Percentiles rank a stretch among this genome's conserved stretches.
These are phyloP conservation scores for Drechmeria coniospora DNA, from an alignment of 2,329 filamentous ascomycete genomes.

Conservation along the genomic window DNA sequence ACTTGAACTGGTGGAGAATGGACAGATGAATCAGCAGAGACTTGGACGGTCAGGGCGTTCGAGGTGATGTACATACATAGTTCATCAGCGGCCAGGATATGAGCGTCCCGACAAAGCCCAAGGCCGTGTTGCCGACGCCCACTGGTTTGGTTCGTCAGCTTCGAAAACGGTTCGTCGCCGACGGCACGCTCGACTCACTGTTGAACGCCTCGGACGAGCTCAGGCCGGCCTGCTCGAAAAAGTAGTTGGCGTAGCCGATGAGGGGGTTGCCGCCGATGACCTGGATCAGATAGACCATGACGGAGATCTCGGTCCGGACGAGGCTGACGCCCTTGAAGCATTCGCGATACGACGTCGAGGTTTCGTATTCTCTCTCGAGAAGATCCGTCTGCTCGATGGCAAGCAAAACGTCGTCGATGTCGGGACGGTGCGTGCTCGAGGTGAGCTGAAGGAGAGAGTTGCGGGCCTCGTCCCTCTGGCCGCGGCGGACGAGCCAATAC, in stretches of 20 bases:
- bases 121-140: slow-evolving; percentile 21
- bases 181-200: slow-evolving; percentile 5
- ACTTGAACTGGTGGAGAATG: slow-evolving; percentile 5
- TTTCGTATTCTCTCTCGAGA: slow-evolving; percentile 34
- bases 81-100: slow-evolving; percentile 25
- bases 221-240: slow-evolving; percentile 19
- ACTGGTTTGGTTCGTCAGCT: slow-evolving; percentile 2
- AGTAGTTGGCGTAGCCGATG: slow-evolving; percentile 42
- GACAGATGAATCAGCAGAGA: background rate
- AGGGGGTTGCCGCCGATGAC: slow-evolving; percentile 49
- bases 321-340: slow-evolving; percentile 33
- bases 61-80: slow-evolving; percentile 5
- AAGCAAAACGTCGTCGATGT: slow-evolving; percentile 26
- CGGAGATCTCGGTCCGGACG: slow-evolving; percentile 38
- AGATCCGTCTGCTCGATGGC: slow-evolving; percentile 44
- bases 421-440: slow-evolving; percentile 10
- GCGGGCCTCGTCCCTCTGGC: slow-evolving; percentile 24
- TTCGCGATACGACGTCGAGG: slow-evolving; percentile 32
- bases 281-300: slow-evolving; percentile 49
- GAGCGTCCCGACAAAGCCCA: slow-evolving; percentile 25
- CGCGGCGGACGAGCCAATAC: slow-evolving; percentile 32
- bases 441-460: slow-evolving; percentile 27
- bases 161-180: background rate
- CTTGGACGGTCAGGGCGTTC: too few species aligned
- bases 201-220: slow-evolving; percentile 8